Base-by-base conservation (phyloP, 352 stramenopile genomes). In the Pythium volutum region DNA sequence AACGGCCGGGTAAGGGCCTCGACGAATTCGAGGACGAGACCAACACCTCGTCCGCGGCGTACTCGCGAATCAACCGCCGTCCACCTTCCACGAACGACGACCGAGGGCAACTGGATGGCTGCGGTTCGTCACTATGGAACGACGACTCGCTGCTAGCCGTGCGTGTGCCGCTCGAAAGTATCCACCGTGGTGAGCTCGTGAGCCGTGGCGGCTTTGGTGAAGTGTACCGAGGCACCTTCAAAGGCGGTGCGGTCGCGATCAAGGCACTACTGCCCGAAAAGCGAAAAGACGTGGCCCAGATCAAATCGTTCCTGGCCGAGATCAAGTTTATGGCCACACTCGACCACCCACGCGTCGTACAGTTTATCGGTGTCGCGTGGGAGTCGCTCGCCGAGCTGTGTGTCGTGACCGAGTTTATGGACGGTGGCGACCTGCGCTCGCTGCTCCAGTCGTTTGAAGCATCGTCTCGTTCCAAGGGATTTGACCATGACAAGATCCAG, bases 401-500 rank as follows among this genome's bases (percentile, higher is more conserved):
- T 42, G 74, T 85, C 4, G 61, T 89, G 8, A 82, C 74, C 6
- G 77, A 89, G 55, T 87, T 71, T 65, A 84, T 89, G 76, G 69
- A 70, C 33, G 79, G 79, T 36, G 79, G 79, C 14, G 74, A 89
- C 49, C 58, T 89, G 38, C 68, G 75, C 16, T 63, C 64, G 10
- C 71, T 81, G 59, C 63, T 89, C 3, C 61, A 61, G 36, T 57
- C 67, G 16, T 74, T 70, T 16, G 65, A 69, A 1, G 18, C 55
- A 6, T 26, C 26, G 9, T 48, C 23, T 23, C 66, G 55, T 3
- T n/a, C 59, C 0, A 49, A 64, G 1, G 77, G 77, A 3, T 82
- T 84, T 47, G 73, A 84, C 46, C 62, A 55, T 25, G 47, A 59
- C 14, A 59, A 59, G 25, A 31, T 59, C 38, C 33, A 50, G 38